Base-by-base conservation (phyloP, 2,329 filamentous ascomycete species). In the Verticillium albo-atrum region DNA sequence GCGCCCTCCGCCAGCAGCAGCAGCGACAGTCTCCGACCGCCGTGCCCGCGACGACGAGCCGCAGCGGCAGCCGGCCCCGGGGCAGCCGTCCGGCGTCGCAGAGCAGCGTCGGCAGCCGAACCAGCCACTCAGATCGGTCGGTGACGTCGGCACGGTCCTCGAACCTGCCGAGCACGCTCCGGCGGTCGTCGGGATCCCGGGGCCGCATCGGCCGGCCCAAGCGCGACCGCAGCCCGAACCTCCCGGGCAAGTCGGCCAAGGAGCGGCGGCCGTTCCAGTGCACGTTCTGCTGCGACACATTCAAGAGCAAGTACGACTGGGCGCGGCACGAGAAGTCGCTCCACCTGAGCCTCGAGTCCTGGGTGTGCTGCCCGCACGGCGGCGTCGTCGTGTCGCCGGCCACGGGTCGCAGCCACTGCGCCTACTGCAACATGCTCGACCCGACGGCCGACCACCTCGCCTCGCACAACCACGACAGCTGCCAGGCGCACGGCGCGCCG, bases 301-400 rank as follows among this genome's bases (percentile, higher is more conserved):
- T 79, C 63, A 74, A 73, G 53, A 73, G 74, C 0, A 79, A 78
- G 23, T 72, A 79, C 57, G 75, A 78, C 23, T 79, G 77, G 77
- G 73, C 75, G 50, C 71, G 82, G 32, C 82, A 84, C 61, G 82
- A 84, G 60, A 76, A 75, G 54, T 75, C 76, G 59, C 74, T 75
- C 58, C 82, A 72, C 67, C 73, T 72, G 55, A 80, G 74, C 6
- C 79, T 79, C 0, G 77, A 73, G 67, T 73, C 66, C 55, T 84
- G 71, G 82, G 76, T 74, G 62, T 83, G 73, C 55, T 69, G 72
- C 2, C 68, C 68, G 0, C 58, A 62, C 5, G 68, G 68, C 4
- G 62, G 63, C 2, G 56, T 56, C 1, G 55, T 66, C 0, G 15
- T 61, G 1, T 66, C 66, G 2, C 57, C 65, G 1, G 62, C 60